Evolutionary conservation across 495 filamentous ascomycete genomes (phyloP).

Genomic region (Pyrenula aspistea): DNA sequence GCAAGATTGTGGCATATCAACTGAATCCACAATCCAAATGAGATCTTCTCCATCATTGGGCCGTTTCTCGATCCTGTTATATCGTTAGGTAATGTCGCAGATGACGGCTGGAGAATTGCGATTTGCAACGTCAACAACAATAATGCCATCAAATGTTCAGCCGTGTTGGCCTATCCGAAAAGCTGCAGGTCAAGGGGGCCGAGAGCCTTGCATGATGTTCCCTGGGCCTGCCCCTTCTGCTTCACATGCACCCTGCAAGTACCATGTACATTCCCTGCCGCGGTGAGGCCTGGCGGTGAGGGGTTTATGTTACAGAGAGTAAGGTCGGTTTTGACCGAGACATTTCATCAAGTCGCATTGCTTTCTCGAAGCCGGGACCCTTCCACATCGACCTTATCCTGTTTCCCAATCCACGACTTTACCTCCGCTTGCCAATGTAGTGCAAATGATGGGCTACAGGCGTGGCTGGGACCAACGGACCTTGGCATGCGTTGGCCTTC

Average conservation of each 20-base stretch:
- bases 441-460: background rate
- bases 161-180: too few species aligned
- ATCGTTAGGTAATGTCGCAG: too few species aligned
- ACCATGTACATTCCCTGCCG: background rate
- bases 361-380: background rate
- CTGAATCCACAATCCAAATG: too few species aligned
- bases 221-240: too few species aligned
- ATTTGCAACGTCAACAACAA: too few species aligned
- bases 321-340: background rate
- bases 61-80: too few species aligned
- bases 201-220: background rate
- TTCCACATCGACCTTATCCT: background rate
- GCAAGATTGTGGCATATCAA: too few species aligned
- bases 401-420: background rate
- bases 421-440: background rate
- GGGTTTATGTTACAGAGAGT: background rate
- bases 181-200: too few species aligned
- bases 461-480: background rate
- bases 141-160: too few species aligned
- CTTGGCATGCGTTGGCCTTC: background rate
- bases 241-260: background rate
- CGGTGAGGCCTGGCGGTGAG: background rate
- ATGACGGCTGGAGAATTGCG: too few species aligned
- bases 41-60: too few species aligned
- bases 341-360: background rate